Evolutionary conservation across 2,329 filamentous ascomycete species (phyloP).

Genomic region (Exutisphaerella laricina): DNA sequence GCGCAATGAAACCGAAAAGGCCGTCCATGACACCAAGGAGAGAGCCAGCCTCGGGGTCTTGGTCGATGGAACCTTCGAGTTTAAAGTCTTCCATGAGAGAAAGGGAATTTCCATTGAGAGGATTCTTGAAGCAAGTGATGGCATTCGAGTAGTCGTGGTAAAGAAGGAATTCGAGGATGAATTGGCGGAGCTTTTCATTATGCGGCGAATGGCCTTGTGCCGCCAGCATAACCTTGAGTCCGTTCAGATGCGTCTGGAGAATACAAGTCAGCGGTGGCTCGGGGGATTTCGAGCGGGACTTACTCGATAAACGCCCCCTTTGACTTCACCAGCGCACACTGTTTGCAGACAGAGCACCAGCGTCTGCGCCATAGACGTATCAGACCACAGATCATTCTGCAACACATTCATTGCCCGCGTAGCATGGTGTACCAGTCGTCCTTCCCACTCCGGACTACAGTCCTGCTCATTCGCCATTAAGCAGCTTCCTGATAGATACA

Average conservation of each 20-base stretch:
- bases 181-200: constrained; percentile 65
- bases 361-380: constrained; percentile 57
- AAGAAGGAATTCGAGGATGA: constrained; percentile 72
- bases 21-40: constrained; percentile 78
- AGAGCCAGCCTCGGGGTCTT: constrained; percentile 51
- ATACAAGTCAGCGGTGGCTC: background rate
- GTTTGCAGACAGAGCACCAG: constrained; percentile 57
- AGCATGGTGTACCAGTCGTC: constrained; percentile 43
- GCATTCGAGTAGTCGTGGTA: constrained; percentile 65
- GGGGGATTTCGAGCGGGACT: background rate
- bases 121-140: constrained; percentile 49
- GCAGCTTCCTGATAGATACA: constrained; percentile 77
- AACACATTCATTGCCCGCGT: constrained; percentile 34
- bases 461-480: no score
- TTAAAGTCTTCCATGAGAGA: constrained; percentile 50
- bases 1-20: constrained; percentile 69
- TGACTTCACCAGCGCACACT: constrained; percentile 54
- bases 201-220: constrained; percentile 39
- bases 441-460: constrained; percentile 6
- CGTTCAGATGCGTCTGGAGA: constrained; percentile 61
- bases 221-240: constrained; percentile 66
- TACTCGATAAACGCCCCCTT: constrained; percentile 65
- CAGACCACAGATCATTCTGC: constrained; percentile 19
- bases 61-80: constrained; percentile 50
- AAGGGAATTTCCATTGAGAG: constrained; percentile 39